A percentile compares a stretch with the other conserved stretches of the same genome.
phyloP scores from a whole-genome alignment of 768 basidiomycete genomes.

The Trametes coccinea region DNA sequence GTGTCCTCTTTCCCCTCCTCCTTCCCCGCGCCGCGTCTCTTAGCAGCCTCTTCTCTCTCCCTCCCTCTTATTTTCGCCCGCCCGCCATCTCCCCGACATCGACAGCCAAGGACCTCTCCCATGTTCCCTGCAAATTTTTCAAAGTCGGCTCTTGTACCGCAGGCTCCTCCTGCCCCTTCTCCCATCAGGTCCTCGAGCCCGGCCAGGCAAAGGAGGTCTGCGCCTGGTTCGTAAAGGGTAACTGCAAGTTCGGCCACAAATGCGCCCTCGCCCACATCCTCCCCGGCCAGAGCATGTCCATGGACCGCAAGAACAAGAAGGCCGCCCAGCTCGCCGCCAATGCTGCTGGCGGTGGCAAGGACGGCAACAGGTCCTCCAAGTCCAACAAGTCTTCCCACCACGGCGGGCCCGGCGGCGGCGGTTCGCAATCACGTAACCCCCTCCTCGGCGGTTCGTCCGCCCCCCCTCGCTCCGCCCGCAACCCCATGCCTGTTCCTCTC shows the following conservation, averaged over 20 bases:
- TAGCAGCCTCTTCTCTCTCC: not conserved
- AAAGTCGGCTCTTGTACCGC: conserved; percentile 93
- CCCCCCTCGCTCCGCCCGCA: conserved; percentile 59
- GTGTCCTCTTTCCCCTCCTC: not conserved
- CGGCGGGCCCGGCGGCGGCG: conserved; percentile 18
- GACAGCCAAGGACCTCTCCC: conserved; percentile 83
- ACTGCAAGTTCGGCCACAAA: conserved; percentile 76
- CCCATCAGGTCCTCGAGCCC: conserved; percentile 72
- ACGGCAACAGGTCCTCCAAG: conserved; percentile 39
- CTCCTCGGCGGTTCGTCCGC: conserved; percentile 65
- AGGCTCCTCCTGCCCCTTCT: conserved; percentile 94
- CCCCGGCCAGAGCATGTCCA: conserved; percentile 91
- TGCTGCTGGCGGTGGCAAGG: conserved; percentile 33
- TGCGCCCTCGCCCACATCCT: conserved; percentile 94
- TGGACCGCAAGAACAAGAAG: conserved; percentile 98
- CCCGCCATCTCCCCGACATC: conserved; percentile 1
- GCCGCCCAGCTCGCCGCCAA: conserved; percentile 68
- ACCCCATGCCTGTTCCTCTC: conserved; percentile 65
- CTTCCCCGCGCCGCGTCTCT: not conserved
- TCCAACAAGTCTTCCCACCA: conserved; percentile 28
- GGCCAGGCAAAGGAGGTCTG: conserved; percentile 81
- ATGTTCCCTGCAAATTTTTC: conserved; percentile 98
- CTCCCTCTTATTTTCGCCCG: not conserved
- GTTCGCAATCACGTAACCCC: conserved; percentile 31
- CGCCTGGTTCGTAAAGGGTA: conserved; percentile 93